Percentiles rank a stretch among this genome's conserved stretches.
Evolutionary conservation across 352 stramenopile genomes (phyloP).

Genomic region (Pythium volutum): DNA sequence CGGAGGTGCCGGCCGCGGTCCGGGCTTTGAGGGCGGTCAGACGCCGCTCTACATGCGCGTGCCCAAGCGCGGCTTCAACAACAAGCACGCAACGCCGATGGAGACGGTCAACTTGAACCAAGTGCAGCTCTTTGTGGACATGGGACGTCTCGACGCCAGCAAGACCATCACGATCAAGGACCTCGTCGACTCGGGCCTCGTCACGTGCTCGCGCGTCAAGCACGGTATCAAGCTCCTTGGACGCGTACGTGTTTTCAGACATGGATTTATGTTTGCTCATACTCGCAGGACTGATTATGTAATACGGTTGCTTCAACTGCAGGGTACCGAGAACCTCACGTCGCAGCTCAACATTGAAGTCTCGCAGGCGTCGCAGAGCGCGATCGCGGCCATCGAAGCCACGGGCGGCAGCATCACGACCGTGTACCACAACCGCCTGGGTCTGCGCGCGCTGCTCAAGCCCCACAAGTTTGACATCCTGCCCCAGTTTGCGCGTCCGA

Average conservation of each 20-base stretch:
- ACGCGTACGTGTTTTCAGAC: slow-evolving; percentile 44
- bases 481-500: slow-evolving; percentile 91
- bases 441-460: slow-evolving; percentile 91
- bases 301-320: neutral
- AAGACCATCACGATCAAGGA: slow-evolving; percentile 94
- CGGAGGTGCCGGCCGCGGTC: slow-evolving; percentile 70
- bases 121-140: slow-evolving; percentile 96
- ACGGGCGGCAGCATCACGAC: slow-evolving; percentile 94
- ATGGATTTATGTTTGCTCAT: no score
- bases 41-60: slow-evolving; percentile 96
- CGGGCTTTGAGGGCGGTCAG: slow-evolving; percentile 97
- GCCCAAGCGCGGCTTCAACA: slow-evolving; percentile 98
- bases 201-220: slow-evolving; percentile 91
- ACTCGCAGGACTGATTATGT: no score
- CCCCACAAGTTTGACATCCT: slow-evolving; percentile 96
- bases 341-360: slow-evolving; percentile 95
- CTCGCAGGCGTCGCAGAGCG: slow-evolving; percentile 88
- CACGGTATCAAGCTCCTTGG: slow-evolving; percentile 95
- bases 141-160: slow-evolving; percentile 91
- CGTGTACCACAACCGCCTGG: slow-evolving; percentile 97
- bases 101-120: slow-evolving; percentile 92
- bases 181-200: slow-evolving; percentile 83
- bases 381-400: slow-evolving; percentile 95
- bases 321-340: slow-evolving; percentile 82
- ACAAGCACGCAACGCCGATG: slow-evolving; percentile 88